A percentile compares a stretch with the other conserved stretches of the same genome.
Evolutionary conservation across 805 yeast genomes (phyloP).

Genomic region (Aciculoconidium aculeatum): DNA sequence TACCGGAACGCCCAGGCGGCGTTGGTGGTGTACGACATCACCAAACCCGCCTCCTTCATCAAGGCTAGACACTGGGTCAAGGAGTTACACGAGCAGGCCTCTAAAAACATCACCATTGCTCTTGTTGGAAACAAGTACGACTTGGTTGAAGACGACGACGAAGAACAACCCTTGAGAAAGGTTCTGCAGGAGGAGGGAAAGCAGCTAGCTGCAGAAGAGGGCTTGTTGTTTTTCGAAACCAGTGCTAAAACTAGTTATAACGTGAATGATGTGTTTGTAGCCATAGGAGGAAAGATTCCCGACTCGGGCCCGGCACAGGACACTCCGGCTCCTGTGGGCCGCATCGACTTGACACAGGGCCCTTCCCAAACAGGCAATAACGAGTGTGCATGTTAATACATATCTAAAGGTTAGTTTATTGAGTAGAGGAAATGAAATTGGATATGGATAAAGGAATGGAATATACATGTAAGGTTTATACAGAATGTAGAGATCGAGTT

Average conservation of each 20-base stretch:
- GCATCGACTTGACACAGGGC: slow-evolving; percentile 33
- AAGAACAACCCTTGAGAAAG: slow-evolving; percentile 52
- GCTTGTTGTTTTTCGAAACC: slow-evolving; percentile 85
- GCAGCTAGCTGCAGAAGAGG: slow-evolving; percentile 85
- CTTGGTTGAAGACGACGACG: slow-evolving; percentile 51
- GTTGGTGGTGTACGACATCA: slow-evolving; percentile 88
- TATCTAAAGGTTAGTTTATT: no score
- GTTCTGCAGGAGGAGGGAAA: slow-evolving; percentile 85
- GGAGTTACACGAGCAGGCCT: slow-evolving; percentile 91
- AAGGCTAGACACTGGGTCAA: slow-evolving; percentile 97
- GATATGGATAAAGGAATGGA: no score
- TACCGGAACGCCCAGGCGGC: slow-evolving; percentile 98
- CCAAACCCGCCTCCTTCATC: slow-evolving; percentile 90
- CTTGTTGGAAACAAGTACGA: slow-evolving; percentile 91
- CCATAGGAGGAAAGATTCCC: slow-evolving; percentile 85
- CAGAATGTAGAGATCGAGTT: no score
- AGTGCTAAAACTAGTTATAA: slow-evolving; percentile 88
- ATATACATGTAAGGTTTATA: no score
- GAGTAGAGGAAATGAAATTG: no score
- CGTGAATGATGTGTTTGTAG: slow-evolving; percentile 86
- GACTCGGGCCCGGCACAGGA: slow-evolving; percentile 15
- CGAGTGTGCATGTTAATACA: slow-evolving; percentile 18
- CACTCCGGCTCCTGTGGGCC: no score
- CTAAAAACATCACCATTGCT: slow-evolving; percentile 88
- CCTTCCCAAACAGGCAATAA: slow-evolving; percentile 4